These are phyloP conservation scores for Manihot esculenta DNA, from an alignment of 441 rosid species.

Conservation along the genomic window DNA sequence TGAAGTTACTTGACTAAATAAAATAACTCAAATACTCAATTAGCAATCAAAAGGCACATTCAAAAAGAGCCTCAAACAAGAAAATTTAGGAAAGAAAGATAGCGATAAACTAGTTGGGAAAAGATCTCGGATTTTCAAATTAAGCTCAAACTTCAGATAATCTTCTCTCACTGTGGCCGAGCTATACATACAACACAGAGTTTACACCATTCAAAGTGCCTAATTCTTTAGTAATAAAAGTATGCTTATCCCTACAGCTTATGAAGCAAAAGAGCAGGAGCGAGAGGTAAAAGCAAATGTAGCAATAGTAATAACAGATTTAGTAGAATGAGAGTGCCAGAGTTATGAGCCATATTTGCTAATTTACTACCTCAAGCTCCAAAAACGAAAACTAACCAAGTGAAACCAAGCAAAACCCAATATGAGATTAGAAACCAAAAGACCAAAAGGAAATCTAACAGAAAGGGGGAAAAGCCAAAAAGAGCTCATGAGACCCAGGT, in stretches of 20 bases:
- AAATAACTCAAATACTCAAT: conserved; percentile 1
- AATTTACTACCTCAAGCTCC: not conserved
- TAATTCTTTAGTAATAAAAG: not conserved
- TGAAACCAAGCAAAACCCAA: not conserved
- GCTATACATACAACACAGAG: not conserved
- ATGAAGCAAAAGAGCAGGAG: not conserved
- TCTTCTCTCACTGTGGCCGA: not conserved
- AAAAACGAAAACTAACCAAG: not conserved
- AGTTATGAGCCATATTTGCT: not conserved
- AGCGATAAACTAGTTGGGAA: not conserved
- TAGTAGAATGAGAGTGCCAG: not conserved
- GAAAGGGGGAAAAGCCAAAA: not conserved
- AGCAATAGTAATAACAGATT: conserved; percentile 1
- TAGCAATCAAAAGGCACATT: not conserved
- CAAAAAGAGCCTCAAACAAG: not conserved
- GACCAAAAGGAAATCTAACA: not conserved
- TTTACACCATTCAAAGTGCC: not conserved
- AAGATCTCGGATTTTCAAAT: not conserved
- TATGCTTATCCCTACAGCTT: not conserved
- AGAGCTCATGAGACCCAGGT: not conserved
- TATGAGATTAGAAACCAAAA: not conserved
- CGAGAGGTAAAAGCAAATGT: not conserved
- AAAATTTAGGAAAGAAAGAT: not conserved
- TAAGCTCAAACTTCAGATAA: not conserved
- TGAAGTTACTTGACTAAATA: not conserved